Base-by-base conservation (phyloP, 306 rosid species). In the Ormosia emarginata region DNA sequence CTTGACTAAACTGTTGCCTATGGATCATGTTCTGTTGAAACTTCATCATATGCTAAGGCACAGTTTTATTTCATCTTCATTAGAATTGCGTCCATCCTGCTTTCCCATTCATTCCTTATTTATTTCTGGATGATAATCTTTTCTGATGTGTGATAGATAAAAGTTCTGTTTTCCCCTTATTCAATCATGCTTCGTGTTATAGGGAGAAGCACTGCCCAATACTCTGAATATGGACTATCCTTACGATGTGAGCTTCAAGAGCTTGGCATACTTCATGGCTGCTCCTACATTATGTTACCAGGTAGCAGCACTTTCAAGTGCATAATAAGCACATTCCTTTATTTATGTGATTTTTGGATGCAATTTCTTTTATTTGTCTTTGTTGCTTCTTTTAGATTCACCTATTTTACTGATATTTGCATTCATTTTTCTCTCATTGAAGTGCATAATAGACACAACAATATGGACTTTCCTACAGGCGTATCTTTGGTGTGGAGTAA, bases 201-300 rank as follows among this genome's bases (percentile, higher is more conserved):
- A 96, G 99, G 98, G 89, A 82, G 97, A 90, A 81, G 86, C 56
- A 14, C 52, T 65, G n/a, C 85, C 94, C 33, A 47, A 56, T 90
- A 75, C 82, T 68, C 67, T 79, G 75, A 75, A 71, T 57, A 52
- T 69, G 71, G 94, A 92, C 72, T 82, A 68, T 84, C 66, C 92
- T 81, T 90, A 83, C 63, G 57, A 62, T 36, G 86, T 88, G 84
- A 88, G 82, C 91, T 84, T 96, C 82, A 85, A 87, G 90, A 90
- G 91, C 81, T 79, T 96, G 89, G 85, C 75, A 30, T 96, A 96
- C 90, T 96, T 96, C 86, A 94, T 96, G 94, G 94, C 92, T 85
- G 98, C 99, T 70, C 99, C 98, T 73, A 96, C 98, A 37, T 84
- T 94, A 79, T 96, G 99, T 81, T 96, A 94, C 85, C 99, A 96